Base-by-base conservation (phyloP, 495 filamentous ascomycete species). In the Penicillium manginii region DNA sequence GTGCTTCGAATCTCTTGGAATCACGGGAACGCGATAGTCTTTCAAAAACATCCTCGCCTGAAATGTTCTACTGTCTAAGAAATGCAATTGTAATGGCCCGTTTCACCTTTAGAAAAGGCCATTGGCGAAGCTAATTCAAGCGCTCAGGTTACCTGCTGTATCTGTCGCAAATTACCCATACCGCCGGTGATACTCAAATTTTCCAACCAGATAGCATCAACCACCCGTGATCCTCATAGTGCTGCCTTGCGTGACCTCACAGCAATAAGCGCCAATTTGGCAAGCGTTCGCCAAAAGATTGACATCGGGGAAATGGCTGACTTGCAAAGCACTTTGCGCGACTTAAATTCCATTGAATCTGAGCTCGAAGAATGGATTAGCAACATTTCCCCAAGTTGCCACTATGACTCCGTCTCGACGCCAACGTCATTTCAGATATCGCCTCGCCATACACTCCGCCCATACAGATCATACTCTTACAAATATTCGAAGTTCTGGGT, bases 351-450 rank as follows among this genome's bases (percentile, higher is more conserved):
- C 3, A 39, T 52, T 39, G 31, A 52, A 18, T 17, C 29, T 4
- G 50, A 18, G 8, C 50, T 52, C 29, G 18, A 21, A 39, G 12
- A 14, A 4, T 52, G 50, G 50, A 9, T 2, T 6, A 39, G n/a
- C 17, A 7, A 9, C 6, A 21, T 52, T 8, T 52, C 50, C 8
- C 50, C 50, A n/a, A 52, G 32, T 22, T 52, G 50, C 32, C 19
- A 35, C 21, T 52, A 52, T 14, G 29, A 52, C 6, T 9, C 32
- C 11, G 17, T 52, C 22, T 14, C 31, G 14, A 52, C 31, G n/a
- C 18, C 50, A 17, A 3, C 18, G 18, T 11, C 50, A 19, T 52
- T 52, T 22, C 31, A 52, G 12, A 52, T 52, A 9, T 18, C 22
- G 3, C 21, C 26, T 6, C 12, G 22, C 18, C 2, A 21, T 8